Base-by-base conservation (phyloP, 106 monocot genomes). In the Allium cepa region DNA sequence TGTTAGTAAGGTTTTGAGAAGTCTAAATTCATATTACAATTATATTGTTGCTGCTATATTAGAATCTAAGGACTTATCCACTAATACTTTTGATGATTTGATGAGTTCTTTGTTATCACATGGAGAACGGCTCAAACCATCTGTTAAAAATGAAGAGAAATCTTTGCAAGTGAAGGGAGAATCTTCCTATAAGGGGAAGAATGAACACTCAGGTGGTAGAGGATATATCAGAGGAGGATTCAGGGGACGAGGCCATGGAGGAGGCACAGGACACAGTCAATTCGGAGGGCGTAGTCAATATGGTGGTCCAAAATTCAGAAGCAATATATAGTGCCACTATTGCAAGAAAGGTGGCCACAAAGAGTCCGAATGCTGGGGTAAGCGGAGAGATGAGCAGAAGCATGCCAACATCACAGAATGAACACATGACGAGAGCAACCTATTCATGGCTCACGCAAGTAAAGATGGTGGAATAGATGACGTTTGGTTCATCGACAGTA, bases 31-130 rank as follows among this genome's bases (percentile, higher is more conserved):
- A 22, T 0, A 22, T 22, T 22, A 22, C 22, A 22, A 22, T 22
- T 22, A 22, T 22, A 22, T 22, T 22, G 22, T 22, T 22, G 1
- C 22, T 22, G 22, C 22, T 22, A 22, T 22, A 22, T 22, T 22
- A 22, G 22, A 22, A 22, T 22, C 22, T 22, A 22, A 22, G 22
- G 22, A 22, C 22, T 22, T 22, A 22, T 22, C 22, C 22, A 22
- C 22, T 1, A 0, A 22, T 22, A 22, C 22, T 22, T 22, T 22
- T 22, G 22, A 22, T 22, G 22, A 22, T 0, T 22, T 22, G 22
- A 22, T 22, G 22, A 47, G 56, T 7, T 69, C 69, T 69, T 15
- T 69, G 27, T 7, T 56, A 46, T 53, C 45, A 8, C 69, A 69
- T 69, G 56, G 57, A 46, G 4, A 15, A 57, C 36, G 56, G 27